Evolutionary conservation across 129 eudicot genomes (phyloP).

Genomic region (Smallanthus sonchifolius): DNA sequence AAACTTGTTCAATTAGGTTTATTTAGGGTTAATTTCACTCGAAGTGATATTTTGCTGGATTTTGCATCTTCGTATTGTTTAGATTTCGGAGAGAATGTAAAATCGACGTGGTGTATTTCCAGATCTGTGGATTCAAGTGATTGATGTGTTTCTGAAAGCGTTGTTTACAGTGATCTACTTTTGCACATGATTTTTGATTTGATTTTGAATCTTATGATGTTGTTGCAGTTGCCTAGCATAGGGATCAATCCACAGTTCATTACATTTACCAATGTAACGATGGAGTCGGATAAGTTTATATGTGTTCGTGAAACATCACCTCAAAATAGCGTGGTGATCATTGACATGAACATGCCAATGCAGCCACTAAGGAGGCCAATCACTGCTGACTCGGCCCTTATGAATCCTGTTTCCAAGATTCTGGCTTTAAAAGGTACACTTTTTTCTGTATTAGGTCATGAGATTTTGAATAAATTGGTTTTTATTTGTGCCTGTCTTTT

Average conservation of each 20-base stretch:
- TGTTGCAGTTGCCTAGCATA: constrained; percentile 78
- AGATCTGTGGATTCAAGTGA: constrained; percentile 43
- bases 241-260: constrained; percentile 97
- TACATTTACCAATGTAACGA: constrained; percentile 93
- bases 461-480: constrained; percentile 1
- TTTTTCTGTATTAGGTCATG: constrained; percentile 2
- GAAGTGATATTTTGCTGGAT: constrained; percentile 12
- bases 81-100: constrained; percentile 12
- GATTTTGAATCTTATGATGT: constrained; percentile 18
- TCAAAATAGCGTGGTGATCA: constrained; percentile 89
- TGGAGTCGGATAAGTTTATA: constrained; percentile 98
- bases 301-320: constrained; percentile 98
- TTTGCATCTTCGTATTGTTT: background rate
- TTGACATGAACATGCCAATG: constrained; percentile 93
- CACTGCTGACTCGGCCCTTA: constrained; percentile 95
- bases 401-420: constrained; percentile 88
- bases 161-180: background rate
- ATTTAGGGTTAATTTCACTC: background rate
- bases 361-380: constrained; percentile 94
- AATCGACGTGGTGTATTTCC: background rate
- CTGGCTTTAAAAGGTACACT: constrained; percentile 80
- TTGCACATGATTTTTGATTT: background rate
- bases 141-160: background rate
- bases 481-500: background rate
- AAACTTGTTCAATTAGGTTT: constrained; percentile 20